phyloP scores from a whole-genome alignment of 495 filamentous ascomycete genomes.

The Talaromyces trachyspermus region DNA sequence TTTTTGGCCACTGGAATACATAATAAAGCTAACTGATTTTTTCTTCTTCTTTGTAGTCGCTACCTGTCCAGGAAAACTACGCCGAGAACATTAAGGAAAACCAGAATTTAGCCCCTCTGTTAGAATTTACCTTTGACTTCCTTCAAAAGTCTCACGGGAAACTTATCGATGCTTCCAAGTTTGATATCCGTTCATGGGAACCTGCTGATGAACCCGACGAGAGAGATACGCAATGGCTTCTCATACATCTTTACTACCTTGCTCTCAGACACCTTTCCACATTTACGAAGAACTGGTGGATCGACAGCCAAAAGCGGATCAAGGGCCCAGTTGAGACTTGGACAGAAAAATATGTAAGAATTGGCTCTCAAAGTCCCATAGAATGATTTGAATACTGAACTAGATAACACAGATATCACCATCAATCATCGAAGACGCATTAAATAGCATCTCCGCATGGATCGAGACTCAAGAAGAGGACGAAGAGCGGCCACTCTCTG shows the following conservation, averaged over 20 bases:
- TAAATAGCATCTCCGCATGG: slow-evolving; percentile 71
- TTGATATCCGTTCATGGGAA: slow-evolving; percentile 64
- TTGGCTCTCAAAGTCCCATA: background rate
- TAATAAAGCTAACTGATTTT: slow-evolving; percentile 9
- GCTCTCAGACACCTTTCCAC: slow-evolving; percentile 65
- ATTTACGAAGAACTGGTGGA: slow-evolving; percentile 82
- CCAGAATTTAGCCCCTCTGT: slow-evolving; percentile 56
- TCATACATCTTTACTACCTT: slow-evolving; percentile 81
- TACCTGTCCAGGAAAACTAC: slow-evolving; percentile 75
- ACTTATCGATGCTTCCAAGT: slow-evolving; percentile 58
- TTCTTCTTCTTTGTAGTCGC: slow-evolving; percentile 48
- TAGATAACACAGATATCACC: slow-evolving; percentile 57
- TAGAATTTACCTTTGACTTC: slow-evolving; percentile 75
- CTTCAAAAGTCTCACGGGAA: slow-evolving; percentile 64
- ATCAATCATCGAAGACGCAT: slow-evolving; percentile 60
- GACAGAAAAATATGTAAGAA: slow-evolving; percentile 64
- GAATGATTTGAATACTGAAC: background rate
- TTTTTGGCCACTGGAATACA: background rate
- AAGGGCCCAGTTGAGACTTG: slow-evolving; percentile 67
- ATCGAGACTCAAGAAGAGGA: slow-evolving; percentile 42
- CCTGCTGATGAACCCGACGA: slow-evolving; percentile 52
- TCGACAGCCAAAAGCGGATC: slow-evolving; percentile 67
- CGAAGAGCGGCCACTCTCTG: slow-evolving; percentile 60
- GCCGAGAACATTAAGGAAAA: slow-evolving; percentile 66
- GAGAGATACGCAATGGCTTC: slow-evolving; percentile 69